These are phyloP conservation scores for Fistulina hepatica DNA, from an alignment of 1,284 basidiomycete species.

Conservation along the genomic window DNA sequence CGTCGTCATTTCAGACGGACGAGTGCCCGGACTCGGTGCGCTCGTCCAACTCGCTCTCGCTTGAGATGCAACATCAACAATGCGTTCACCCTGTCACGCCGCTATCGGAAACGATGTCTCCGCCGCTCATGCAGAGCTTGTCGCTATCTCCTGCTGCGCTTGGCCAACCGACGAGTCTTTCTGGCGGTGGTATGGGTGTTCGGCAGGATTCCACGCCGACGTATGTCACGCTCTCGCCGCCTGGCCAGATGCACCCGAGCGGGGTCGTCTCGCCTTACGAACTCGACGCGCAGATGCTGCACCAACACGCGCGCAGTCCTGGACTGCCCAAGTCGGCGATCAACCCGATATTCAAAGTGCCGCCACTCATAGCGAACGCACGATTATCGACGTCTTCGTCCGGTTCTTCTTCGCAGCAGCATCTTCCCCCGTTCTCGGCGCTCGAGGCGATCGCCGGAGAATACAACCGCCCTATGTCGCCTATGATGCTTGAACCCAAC, in stretches of 20 bases:
- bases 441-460: too few relatives aligned
- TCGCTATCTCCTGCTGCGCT: conserved; percentile 55
- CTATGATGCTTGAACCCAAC: conserved; percentile 10
- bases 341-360: conserved; percentile 89
- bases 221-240: conserved; percentile 31
- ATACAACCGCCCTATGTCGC: too few relatives aligned
- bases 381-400: conserved; percentile 18
- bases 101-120: conserved; percentile 53
- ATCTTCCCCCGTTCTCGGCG: too few relatives aligned
- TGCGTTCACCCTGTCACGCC: conserved; percentile 64
- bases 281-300: conserved; percentile 29
- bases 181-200: conserved; percentile 28
- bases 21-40: conserved; percentile 64
- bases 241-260: conserved; percentile 27
- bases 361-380: conserved; percentile 45
- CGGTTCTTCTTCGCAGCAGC: too few relatives aligned
- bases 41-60: conserved; percentile 72
- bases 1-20: conserved; percentile 63
- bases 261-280: conserved; percentile 30
- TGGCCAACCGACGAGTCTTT: conserved; percentile 44
- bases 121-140: conserved; percentile 61
- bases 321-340: conserved; percentile 53
- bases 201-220: conserved; percentile 30
- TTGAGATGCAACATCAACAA: conserved; percentile 70
- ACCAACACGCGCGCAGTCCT: conserved; percentile 38